These are phyloP conservation scores for Lactifluus piperatus DNA, from an alignment of 768 basidiomycete genomes.

Conservation along the genomic window DNA sequence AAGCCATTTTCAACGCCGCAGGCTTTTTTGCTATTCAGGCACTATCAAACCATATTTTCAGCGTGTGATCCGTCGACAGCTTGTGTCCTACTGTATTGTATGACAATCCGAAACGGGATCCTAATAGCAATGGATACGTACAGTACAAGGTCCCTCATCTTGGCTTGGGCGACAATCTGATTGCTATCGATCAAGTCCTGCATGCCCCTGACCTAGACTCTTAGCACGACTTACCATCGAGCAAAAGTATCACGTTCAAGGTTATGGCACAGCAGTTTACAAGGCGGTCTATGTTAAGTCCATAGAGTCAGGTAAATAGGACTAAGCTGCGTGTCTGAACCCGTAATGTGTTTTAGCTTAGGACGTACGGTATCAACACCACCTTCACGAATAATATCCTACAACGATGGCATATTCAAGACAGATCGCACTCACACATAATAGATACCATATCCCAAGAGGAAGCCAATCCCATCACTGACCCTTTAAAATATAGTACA, in stretches of 20 bases:
- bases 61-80: no score
- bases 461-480: neutral
- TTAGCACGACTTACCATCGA: no score
- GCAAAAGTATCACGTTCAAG: no score
- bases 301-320: neutral
- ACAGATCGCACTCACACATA: neutral
- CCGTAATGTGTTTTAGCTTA: neutral
- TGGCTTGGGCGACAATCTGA: neutral
- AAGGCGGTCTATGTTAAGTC: no score
- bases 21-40: no score
- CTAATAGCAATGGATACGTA: no score
- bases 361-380: neutral
- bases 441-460: neutral
- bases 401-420: neutral
- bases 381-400: neutral
- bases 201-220: no score
- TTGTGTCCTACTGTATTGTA: no score
- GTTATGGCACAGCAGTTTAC: no score
- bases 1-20: no score
- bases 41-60: no score
- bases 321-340: neutral
- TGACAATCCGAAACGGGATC: no score
- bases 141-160: neutral
- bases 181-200: neutral
- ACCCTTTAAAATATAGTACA: neutral